Evolutionary conservation across 129 eudicot genomes (phyloP), one percentile per base, ranked within the genome.

Genomic region (Tagetes erecta): DNA sequence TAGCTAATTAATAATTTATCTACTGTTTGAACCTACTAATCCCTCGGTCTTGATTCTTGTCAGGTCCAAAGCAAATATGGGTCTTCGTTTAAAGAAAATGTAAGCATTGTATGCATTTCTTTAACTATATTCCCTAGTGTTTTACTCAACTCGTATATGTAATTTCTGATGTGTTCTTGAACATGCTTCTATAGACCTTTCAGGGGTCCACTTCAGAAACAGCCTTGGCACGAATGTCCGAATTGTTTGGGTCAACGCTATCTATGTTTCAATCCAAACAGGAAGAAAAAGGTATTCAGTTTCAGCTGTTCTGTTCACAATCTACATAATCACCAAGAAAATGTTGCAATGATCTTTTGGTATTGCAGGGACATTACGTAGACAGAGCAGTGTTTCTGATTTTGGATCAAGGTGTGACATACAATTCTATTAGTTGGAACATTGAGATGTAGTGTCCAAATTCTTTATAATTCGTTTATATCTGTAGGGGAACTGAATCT

Each of bases 61-160:
- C 80, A 91, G 97, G 81, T 93, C 58, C 98, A 90, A 76, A 85
- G 97, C 84, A 93, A 93, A 73, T 93, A 88, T 80, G 98, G 97
- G 52, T 36, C 83, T 72, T 40, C 86, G 66, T 76, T 60, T 46
- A 89, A 86, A 80, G 95, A 86, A 78, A 69, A 67, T 74, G 98
- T 93, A 83, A 86, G 96, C 85, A 70, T 67, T 65, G 5, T 39
- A 44, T 51, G 65, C 49, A 41, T 30, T 39, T 62, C 34, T 57
- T 30, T 11, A 69, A 45, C 30, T 67, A 3, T 52, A 31, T 66
- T 30, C 41, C 5, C 13, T 10, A 34, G 3, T 12, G 5, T 44
- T 2, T 13, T 67, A 10, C 44, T 42, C 6, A 5, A 9, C 9
- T 4, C 1, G 41, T 44, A 1, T 73, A 67, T 27, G 20, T 76